A percentile compares a stretch with the other conserved stretches of the same genome.
phyloP scores from a whole-genome alignment of 2,329 filamentous ascomycete genomes.

The Xylariaceae sp. region DNA sequence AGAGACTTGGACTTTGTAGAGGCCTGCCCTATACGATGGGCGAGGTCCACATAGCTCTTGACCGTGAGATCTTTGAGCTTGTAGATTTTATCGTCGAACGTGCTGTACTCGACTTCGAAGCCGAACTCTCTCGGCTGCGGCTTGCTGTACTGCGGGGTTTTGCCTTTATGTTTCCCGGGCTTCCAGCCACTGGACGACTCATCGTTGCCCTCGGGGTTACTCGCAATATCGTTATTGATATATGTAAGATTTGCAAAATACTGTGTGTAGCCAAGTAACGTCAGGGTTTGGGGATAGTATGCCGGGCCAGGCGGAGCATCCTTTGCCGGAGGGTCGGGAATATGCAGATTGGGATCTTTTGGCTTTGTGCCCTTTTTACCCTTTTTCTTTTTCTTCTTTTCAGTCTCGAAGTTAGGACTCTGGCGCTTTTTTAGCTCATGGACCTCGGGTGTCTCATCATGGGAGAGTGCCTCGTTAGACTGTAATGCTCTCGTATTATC shows the following conservation, averaged over 20 bases:
- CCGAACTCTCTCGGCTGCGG: slow-evolving; percentile 69
- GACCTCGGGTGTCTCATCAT: slow-evolving; percentile 6
- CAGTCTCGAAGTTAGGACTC: slow-evolving; percentile 37
- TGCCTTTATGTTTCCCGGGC: slow-evolving; percentile 67
- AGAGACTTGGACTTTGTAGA: slow-evolving; percentile 37
- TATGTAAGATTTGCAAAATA: slow-evolving; percentile 94
- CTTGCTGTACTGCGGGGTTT: slow-evolving; percentile 59
- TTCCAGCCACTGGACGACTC: slow-evolving; percentile 60
- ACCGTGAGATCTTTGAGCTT: slow-evolving; percentile 84
- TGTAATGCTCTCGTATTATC: slow-evolving; percentile 28
- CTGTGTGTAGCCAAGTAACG: slow-evolving; percentile 81
- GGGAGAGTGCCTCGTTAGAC: not conserved
- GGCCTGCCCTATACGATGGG: slow-evolving; percentile 73
- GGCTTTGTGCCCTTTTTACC: slow-evolving; percentile 53
- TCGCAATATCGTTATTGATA: slow-evolving; percentile 75
- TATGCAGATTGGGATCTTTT: slow-evolving; percentile 65
- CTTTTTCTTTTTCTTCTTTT: slow-evolving; percentile 53
- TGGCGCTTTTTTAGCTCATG: slow-evolving; percentile 34
- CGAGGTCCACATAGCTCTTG: slow-evolving; percentile 78
- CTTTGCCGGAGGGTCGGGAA: slow-evolving; percentile 77
- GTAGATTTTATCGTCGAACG: slow-evolving; percentile 77
- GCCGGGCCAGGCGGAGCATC: slow-evolving; percentile 81
- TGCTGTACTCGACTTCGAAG: slow-evolving; percentile 88
- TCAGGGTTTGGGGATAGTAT: slow-evolving; percentile 84
- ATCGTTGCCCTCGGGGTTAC: slow-evolving; percentile 40